Conservation (phyloP, 352 stramenopile species). For the Peronospora destructor region DNA sequence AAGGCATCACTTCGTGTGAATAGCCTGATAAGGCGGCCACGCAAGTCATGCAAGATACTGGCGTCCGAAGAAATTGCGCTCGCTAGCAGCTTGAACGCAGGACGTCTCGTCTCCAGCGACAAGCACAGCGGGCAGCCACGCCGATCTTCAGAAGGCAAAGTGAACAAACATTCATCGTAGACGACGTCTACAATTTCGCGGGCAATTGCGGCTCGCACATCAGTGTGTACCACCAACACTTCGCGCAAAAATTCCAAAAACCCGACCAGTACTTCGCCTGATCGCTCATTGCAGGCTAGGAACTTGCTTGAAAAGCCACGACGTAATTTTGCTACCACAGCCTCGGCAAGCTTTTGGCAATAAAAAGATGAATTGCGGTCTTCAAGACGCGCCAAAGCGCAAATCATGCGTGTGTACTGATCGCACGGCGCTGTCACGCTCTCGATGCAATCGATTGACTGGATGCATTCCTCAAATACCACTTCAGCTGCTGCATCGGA, state of each 20-base stretch:
- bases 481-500: slow-evolving; percentile 35
- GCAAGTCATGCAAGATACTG: slow-evolving; percentile 54
- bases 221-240: slow-evolving; percentile 49
- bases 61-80: slow-evolving; percentile 68
- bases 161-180: slow-evolving; percentile 83
- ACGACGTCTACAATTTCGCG: slow-evolving; percentile 70
- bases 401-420: slow-evolving; percentile 66
- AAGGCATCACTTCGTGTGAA: slow-evolving; percentile 61
- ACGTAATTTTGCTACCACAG: slow-evolving; percentile 54
- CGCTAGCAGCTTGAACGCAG: slow-evolving; percentile 75
- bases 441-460: slow-evolving; percentile 60
- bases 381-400: slow-evolving; percentile 62
- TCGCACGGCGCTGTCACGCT: slow-evolving; percentile 50
- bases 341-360: slow-evolving; percentile 47
- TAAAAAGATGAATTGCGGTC: slow-evolving; percentile 32
- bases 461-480: slow-evolving; percentile 64
- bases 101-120: slow-evolving; percentile 65
- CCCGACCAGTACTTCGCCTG: slow-evolving; percentile 58
- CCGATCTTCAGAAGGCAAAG: slow-evolving; percentile 54
- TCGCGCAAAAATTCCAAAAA: slow-evolving; percentile 77
- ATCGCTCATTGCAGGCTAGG: slow-evolving; percentile 60
- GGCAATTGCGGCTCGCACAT: slow-evolving; percentile 46
- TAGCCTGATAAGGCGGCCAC: slow-evolving; percentile 44
- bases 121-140: slow-evolving; percentile 66
- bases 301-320: slow-evolving; percentile 76